These are phyloP conservation scores for Pseudogymnoascus sp. DNA, from an alignment of 2,329 filamentous ascomycete genomes.

Conservation along the genomic window DNA sequence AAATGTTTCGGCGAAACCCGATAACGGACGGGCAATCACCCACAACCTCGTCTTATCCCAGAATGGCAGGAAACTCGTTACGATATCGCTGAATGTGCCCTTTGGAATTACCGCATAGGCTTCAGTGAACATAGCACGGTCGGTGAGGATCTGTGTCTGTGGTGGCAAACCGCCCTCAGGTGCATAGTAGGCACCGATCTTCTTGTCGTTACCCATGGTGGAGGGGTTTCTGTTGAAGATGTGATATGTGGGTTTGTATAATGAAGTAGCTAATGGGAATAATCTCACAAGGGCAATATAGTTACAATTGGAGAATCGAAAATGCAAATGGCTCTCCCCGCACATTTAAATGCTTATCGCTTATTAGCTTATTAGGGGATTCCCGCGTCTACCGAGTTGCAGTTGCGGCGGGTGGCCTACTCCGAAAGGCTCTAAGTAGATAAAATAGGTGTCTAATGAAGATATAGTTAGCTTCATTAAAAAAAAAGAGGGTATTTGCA, in stretches of 20 bases:
- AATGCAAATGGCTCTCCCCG: background rate
- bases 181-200: conserved; percentile 4
- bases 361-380: too few species aligned
- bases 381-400: too few species aligned
- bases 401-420: too few species aligned
- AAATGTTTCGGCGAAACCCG: conserved; percentile 6
- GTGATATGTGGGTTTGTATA: background rate
- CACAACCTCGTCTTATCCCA: conserved; percentile 5
- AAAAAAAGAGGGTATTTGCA: too few species aligned
- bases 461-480: too few species aligned
- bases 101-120: conserved; percentile 6
- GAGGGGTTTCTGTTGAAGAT: background rate
- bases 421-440: too few species aligned
- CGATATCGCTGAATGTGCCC: conserved; percentile 2
- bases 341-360: background rate
- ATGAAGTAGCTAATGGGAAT: background rate
- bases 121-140: conserved; percentile 8
- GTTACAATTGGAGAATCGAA: background rate
- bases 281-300: background rate
- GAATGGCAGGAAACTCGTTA: conserved; percentile 7
- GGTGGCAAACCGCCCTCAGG: conserved; percentile 1
- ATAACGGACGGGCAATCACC: conserved; percentile 7
- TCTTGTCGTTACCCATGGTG: conserved; percentile 5
- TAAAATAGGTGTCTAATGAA: too few species aligned
- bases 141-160: conserved; percentile 1